Evolutionary conservation across 2,329 filamentous ascomycete genomes (phyloP).

Genomic region (Penicillium psychrosexuale): DNA sequence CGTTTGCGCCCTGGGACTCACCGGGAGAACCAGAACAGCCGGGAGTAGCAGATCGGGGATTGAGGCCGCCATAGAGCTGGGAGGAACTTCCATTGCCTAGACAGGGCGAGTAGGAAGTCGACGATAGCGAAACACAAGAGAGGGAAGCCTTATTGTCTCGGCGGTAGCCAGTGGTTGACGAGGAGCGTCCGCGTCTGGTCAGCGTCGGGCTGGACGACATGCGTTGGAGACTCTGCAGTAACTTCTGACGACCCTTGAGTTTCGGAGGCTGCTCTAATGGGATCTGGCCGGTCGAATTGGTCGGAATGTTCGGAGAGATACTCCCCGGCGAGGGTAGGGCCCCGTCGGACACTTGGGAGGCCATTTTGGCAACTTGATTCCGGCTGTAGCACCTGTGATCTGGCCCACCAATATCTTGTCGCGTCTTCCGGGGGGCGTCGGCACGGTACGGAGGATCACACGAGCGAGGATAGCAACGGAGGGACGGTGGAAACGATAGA

Average conservation of each 20-base stretch:
- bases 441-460: not conserved
- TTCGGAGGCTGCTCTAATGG: slow-evolving; percentile 51
- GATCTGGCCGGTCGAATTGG: slow-evolving; percentile 35
- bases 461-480: not conserved
- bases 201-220: slow-evolving; percentile 79
- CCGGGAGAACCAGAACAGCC: slow-evolving; percentile 43
- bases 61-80: slow-evolving; percentile 56
- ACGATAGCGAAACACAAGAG: slow-evolving; percentile 61
- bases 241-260: slow-evolving; percentile 64
- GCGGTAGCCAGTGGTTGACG: slow-evolving; percentile 63
- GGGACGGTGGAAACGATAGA: not conserved
- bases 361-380: slow-evolving; percentile 25
- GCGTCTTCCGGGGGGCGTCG: not conserved
- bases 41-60: slow-evolving; percentile 55
- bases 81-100: slow-evolving; percentile 55
- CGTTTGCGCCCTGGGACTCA: slow-evolving; percentile 52
- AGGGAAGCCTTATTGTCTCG: slow-evolving; percentile 61
- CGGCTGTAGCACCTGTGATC: not conserved
- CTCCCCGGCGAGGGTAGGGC: slow-evolving; percentile 32
- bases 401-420: not conserved
- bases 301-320: slow-evolving; percentile 35
- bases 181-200: slow-evolving; percentile 59
- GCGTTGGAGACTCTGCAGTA: slow-evolving; percentile 72
- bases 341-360: slow-evolving; percentile 29
- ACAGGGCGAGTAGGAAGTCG: slow-evolving; percentile 53